These are phyloP conservation scores for Linum usitatissimum DNA, from an alignment of 345 rosid genomes.

Conservation along the genomic window DNA sequence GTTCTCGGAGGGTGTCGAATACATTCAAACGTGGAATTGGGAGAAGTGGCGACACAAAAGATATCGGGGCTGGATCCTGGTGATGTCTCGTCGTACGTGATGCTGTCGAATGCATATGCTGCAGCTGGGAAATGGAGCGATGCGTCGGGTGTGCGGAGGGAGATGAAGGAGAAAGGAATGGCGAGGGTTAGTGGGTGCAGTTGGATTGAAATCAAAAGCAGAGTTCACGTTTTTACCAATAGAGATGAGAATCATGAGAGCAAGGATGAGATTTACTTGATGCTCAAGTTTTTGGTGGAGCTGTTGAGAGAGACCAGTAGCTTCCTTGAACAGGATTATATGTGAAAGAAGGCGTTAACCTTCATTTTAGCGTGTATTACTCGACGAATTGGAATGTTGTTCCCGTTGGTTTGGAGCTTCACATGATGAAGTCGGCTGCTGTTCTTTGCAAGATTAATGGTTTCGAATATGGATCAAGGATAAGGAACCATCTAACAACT, in stretches of 20 bases:
- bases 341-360: no score
- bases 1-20: constrained; percentile 76
- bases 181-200: constrained; percentile 61
- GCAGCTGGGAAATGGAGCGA: constrained; percentile 54
- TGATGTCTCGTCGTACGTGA: constrained; percentile 67
- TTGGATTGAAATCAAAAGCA: constrained; percentile 55
- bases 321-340: neutral
- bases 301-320: constrained; percentile 10
- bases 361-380: no score
- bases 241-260: constrained; percentile 34
- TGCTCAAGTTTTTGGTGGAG: constrained; percentile 27
- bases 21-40: constrained; percentile 45
- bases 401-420: no score
- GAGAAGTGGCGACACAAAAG: constrained; percentile 39
- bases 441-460: no score
- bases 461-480: no score
- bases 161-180: constrained; percentile 49
- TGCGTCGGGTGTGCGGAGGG: constrained; percentile 40
- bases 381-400: no score
- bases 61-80: constrained; percentile 55
- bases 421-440: no score
- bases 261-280: constrained; percentile 39
- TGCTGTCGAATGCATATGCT: constrained; percentile 75
- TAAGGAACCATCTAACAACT: no score
- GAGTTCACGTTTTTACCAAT: constrained; percentile 46